Evolutionary conservation across 179 eudicot genomes (phyloP).

Genomic region (Beta corolliflora): DNA sequence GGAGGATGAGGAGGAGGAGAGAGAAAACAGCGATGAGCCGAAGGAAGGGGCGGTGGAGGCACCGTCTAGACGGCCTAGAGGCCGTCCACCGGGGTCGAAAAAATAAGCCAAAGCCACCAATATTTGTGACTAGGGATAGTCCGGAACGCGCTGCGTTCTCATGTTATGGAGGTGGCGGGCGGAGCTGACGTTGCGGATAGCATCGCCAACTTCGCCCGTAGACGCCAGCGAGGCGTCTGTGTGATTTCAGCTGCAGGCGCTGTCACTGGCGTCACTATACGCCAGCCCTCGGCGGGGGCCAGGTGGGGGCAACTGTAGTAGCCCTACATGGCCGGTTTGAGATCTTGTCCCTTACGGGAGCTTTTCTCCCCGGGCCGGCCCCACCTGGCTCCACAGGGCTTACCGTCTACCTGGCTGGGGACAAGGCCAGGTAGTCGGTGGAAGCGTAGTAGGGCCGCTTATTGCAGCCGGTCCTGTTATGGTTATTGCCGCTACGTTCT

Average conservation of each 20-base stretch:
- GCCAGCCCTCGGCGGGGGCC: slow-evolving; percentile 60
- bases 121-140: slow-evolving; percentile 60
- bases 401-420: slow-evolving; percentile 66
- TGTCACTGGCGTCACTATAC: slow-evolving; percentile 65
- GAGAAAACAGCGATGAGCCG: slow-evolving; percentile 45
- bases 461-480: slow-evolving; percentile 62
- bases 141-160: slow-evolving; percentile 65
- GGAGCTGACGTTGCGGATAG: slow-evolving; percentile 54
- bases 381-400: slow-evolving; percentile 43
- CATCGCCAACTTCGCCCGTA: slow-evolving; percentile 45
- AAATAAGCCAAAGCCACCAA: slow-evolving; percentile 81
- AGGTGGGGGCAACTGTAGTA: slow-evolving; percentile 55
- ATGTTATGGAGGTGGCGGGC: slow-evolving; percentile 68
- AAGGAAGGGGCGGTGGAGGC: slow-evolving; percentile 45
- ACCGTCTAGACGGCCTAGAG: slow-evolving; percentile 51
- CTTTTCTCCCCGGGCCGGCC: slow-evolving; percentile 45
- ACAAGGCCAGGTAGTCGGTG: slow-evolving; percentile 86
- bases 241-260: slow-evolving; percentile 61
- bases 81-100: slow-evolving; percentile 87
- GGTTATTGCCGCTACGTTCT: slow-evolving; percentile 66
- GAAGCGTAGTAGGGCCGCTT: slow-evolving; percentile 63
- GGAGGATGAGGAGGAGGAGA: slow-evolving; percentile 22
- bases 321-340: slow-evolving; percentile 85
- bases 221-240: slow-evolving; percentile 51
- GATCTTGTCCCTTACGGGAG: slow-evolving; percentile 66